Percentiles rank a stretch among this genome's conserved stretches.
phyloP scores from a whole-genome alignment of 192 early-diverging fungal species.

The Coemansia nantahalensis region DNA sequence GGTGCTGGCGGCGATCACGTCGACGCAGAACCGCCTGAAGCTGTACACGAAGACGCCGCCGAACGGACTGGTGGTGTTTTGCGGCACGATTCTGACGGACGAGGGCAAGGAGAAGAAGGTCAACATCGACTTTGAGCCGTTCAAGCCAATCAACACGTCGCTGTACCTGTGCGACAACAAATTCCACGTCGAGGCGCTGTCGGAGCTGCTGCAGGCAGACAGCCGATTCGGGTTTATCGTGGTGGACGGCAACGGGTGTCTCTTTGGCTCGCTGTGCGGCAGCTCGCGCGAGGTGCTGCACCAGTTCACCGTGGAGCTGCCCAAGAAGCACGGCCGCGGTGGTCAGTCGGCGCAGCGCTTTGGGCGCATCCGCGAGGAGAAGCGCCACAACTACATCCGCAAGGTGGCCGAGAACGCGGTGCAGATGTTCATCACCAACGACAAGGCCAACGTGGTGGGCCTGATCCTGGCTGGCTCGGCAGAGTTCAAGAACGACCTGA shows the following conservation, averaged over 20 bases:
- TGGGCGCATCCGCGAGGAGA: constrained; percentile 97
- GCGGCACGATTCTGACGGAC: constrained; percentile 95
- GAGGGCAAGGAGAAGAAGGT: constrained; percentile 99
- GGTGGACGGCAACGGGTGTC: constrained; percentile 97
- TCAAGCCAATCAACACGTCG: constrained; percentile 99
- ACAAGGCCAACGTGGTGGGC: constrained; percentile 69
- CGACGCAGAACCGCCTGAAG: constrained; percentile 95
- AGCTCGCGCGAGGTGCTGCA: constrained; percentile 92
- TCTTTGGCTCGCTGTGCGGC: constrained; percentile 94
- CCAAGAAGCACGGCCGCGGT: constrained; percentile 99
- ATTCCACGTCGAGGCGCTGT: constrained; percentile 95
- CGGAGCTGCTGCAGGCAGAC: constrained; percentile 91
- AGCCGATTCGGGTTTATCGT: constrained; percentile 97
- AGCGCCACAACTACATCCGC: constrained; percentile 98
- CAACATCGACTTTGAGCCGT: constrained; percentile 98
- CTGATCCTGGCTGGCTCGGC: constrained; percentile 96
- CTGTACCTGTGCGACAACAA: constrained; percentile 99
- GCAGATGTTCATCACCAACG: constrained; percentile 91
- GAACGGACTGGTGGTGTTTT: constrained; percentile 95
- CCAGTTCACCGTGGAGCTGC: constrained; percentile 94
- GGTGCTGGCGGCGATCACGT: constrained; percentile 95
- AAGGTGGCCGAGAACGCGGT: constrained; percentile 98
- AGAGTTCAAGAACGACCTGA: constrained; percentile 97
- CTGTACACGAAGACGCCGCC: constrained; percentile 85
- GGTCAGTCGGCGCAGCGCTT: constrained; percentile 99